phyloP scores from a whole-genome alignment of 2,329 filamentous ascomycete genomes.

The Beauveria varroae region DNA sequence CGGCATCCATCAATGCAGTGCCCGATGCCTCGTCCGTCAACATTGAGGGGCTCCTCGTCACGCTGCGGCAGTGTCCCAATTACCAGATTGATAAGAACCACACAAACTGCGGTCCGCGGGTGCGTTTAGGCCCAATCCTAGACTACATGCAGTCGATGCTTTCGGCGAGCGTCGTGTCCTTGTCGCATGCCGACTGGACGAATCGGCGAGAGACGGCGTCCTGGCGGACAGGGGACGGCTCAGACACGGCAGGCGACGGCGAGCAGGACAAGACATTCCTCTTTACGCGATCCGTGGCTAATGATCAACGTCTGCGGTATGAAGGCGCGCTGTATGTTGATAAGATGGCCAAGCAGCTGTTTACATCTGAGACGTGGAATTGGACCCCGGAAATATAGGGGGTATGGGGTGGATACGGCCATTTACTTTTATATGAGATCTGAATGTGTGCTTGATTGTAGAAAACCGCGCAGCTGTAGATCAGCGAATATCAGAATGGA shows the following conservation, averaged over 20 bases:
- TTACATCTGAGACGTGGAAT: conserved; percentile 50
- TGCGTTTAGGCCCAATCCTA: conserved; percentile 56
- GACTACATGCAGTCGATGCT: conserved; percentile 56
- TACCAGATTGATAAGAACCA: conserved; percentile 72
- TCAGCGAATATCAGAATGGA: neutral
- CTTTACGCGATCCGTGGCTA: conserved; percentile 43
- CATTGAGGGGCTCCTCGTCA: conserved; percentile 51
- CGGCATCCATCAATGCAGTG: conserved; percentile 36
- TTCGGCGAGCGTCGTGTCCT: conserved; percentile 35
- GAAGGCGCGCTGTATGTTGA: conserved; percentile 43
- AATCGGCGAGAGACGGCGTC: conserved; percentile 29
- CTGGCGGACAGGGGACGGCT: conserved; percentile 27
- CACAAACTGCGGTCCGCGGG: conserved; percentile 63
- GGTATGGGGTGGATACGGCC: too few relatives aligned
- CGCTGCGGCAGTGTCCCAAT: conserved; percentile 56
- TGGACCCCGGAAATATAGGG: conserved; percentile 46
- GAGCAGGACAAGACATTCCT: conserved; percentile 27
- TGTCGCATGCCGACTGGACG: conserved; percentile 41
- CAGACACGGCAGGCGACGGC: conserved; percentile 13
- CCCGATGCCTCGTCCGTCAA: conserved; percentile 50
- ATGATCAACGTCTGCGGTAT: conserved; percentile 42
- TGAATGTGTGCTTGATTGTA: neutral
- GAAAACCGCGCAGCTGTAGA: neutral
- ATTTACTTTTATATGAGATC: conserved; percentile 10
- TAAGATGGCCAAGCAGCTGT: conserved; percentile 43